Evolutionary conservation across 305 asterid species (phyloP), one percentile per base, ranked within the genome.

Genomic region (Fraxinus angustifolia): DNA sequence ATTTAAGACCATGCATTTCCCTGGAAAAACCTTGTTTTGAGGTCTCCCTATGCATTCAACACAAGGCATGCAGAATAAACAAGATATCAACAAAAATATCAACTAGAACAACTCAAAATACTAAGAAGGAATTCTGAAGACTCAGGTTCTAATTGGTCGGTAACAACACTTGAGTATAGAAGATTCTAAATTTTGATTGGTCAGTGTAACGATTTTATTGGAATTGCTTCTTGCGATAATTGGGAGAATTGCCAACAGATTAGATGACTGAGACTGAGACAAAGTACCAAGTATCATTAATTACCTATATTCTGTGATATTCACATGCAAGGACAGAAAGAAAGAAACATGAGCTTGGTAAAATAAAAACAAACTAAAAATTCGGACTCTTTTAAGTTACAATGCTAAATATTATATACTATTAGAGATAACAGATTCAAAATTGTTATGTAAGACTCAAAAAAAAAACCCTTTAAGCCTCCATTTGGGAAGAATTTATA

Each of bases 1-100:
- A 40, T 85, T 82, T 75, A 83, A 78, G 77, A 86, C 83, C 65
- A 85, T 78, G 74, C 82, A 80, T 80, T 79, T 80, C 79, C 75
- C 70, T 40, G 88, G 86, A 81, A 86, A 82, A 79, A 81, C 81
- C 73, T 34, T 81, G 73, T 83, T 87, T 76, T 82, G 86, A 77
- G 77, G 38, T 85, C 89, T 83, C 17, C 89, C 93, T 86, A 85
- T 76, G 81, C 73, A 77, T 81, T 76, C 79, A 83, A 70, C 76
- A 60, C 75, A 88, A 82, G 35, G 65, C 30, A 84, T 30, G 78
- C 70, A 45, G 33, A 79, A 67, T 17, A 76, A 83, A 58, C 76
- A 31, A 79, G 53, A 35, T 56, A 50, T 16, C 75, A 28, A 70
- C 5, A 34, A 75, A 80, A 70, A 56, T 19, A 80, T 74, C 42